phyloP scores from a whole-genome alignment of 2,329 filamentous ascomycete genomes.

The Metarhizium sp. region DNA sequence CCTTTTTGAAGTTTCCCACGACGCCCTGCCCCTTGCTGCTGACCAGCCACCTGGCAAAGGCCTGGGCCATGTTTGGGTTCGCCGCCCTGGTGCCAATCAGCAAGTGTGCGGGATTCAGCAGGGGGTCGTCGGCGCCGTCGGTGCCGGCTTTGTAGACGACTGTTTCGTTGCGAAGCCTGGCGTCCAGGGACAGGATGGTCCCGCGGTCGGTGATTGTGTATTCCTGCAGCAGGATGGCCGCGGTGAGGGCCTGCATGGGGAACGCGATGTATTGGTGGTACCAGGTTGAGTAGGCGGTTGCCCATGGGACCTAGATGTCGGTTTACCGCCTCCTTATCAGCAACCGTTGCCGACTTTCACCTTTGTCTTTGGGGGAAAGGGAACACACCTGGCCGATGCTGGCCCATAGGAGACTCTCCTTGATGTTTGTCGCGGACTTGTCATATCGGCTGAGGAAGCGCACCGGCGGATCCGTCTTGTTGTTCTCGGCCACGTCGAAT shows the following conservation, averaged over 20 bases:
- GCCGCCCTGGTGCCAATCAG: slow-evolving; percentile 25
- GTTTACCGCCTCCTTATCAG: no score
- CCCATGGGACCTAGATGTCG: slow-evolving; percentile 24
- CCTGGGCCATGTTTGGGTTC: slow-evolving; percentile 22
- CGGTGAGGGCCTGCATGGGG: slow-evolving; percentile 33
- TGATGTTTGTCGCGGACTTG: slow-evolving; percentile 40
- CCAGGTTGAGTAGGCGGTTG: slow-evolving; percentile 32
- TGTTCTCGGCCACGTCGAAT: slow-evolving; percentile 19
- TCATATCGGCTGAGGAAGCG: slow-evolving; percentile 36
- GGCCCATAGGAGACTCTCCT: slow-evolving; percentile 35
- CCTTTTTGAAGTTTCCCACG: slow-evolving; percentile 27
- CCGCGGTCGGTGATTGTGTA: slow-evolving; percentile 38
- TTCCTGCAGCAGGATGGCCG: slow-evolving; percentile 30
- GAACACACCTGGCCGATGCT: slow-evolving; percentile 29
- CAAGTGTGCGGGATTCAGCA: slow-evolving; percentile 34
- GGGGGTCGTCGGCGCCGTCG: slow-evolving; percentile 24
- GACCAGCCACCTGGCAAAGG: slow-evolving; percentile 31
- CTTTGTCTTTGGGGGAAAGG: no score
- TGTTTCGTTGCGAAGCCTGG: slow-evolving; percentile 21
- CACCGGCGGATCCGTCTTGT: slow-evolving; percentile 20
- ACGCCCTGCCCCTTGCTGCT: slow-evolving; percentile 26
- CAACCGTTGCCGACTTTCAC: background rate
- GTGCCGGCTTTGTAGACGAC: slow-evolving; percentile 26
- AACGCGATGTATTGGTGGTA: slow-evolving; percentile 37
- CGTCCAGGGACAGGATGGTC: slow-evolving; percentile 30